phyloP scores from a whole-genome alignment of 495 filamentous ascomycete genomes.

The Aspergillus steynii region DNA sequence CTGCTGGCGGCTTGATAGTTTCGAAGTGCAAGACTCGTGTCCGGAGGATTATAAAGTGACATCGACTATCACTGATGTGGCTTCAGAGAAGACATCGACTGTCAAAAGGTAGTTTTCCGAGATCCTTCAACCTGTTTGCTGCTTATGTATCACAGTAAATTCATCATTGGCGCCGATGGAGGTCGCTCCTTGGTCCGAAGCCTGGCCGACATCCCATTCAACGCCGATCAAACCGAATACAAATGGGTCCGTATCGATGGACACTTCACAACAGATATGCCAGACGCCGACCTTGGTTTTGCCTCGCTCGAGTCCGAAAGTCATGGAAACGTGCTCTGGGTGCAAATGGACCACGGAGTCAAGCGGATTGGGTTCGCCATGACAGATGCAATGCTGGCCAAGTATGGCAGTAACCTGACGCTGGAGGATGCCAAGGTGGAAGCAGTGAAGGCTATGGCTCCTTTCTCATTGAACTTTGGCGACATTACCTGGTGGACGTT shows the following conservation, averaged over 20 bases:
- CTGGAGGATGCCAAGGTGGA: conserved; percentile 8
- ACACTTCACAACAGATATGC: conserved; percentile 46
- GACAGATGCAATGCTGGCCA: conserved; percentile 27
- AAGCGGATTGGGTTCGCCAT: conserved; percentile 53
- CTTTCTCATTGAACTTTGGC: conserved; percentile 7
- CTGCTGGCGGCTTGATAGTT: conserved; percentile 10
- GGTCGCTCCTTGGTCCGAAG: conserved; percentile 20
- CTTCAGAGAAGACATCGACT: background rate
- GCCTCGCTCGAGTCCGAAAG: conserved; percentile 41
- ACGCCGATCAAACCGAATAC: conserved; percentile 39
- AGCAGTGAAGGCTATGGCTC: conserved; percentile 7
- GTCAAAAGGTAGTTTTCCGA: background rate
- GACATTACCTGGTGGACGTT: conserved; percentile 11
- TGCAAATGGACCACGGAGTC: conserved; percentile 44
- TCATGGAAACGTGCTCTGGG: conserved; percentile 24
- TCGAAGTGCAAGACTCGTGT: background rate
- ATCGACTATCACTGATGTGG: background rate
- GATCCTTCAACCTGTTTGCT: background rate
- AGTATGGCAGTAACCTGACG: conserved; percentile 4
- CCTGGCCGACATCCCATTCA: conserved; percentile 39
- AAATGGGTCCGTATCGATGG: conserved; percentile 51
- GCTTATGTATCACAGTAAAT: conserved; percentile 8
- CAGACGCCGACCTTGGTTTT: conserved; percentile 25
- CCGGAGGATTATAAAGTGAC: conserved; percentile 11
- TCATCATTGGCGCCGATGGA: conserved; percentile 12